Evolutionary conservation across 2,329 filamentous ascomycete species (phyloP).

Genomic region (Ophiocordyceps robertsii): DNA sequence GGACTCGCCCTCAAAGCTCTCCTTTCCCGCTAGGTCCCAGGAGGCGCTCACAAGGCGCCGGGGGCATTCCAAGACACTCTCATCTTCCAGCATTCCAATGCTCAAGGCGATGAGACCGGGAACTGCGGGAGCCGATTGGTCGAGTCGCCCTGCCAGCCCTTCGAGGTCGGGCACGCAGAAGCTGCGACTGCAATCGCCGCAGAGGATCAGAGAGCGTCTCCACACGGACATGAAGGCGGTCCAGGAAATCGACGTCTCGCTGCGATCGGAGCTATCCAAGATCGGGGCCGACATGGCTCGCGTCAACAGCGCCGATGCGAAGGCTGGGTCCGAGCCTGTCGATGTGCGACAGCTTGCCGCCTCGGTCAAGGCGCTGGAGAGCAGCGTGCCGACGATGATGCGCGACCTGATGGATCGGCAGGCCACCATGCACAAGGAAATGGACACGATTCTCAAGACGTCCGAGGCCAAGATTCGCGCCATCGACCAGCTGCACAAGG

Average conservation of each 20-base stretch:
- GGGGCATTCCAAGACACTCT: constrained; percentile 35
- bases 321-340: constrained; percentile 12
- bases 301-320: constrained; percentile 25
- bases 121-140: constrained; percentile 12
- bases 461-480: constrained; percentile 67
- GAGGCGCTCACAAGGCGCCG: constrained; percentile 14
- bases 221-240: constrained; percentile 68
- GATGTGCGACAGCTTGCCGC: constrained; percentile 37
- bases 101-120: constrained; percentile 26
- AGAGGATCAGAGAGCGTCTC: constrained; percentile 72
- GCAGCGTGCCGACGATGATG: constrained; percentile 46
- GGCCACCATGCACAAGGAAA: constrained; percentile 51
- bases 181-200: constrained; percentile 55
- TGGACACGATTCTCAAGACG: constrained; percentile 58
- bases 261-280: constrained; percentile 64
- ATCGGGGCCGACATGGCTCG: constrained; percentile 69
- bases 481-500: constrained; percentile 79
- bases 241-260: constrained; percentile 51
- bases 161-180: constrained; percentile 28
- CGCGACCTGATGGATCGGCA: constrained; percentile 48
- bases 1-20: constrained; percentile 5
- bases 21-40: constrained; percentile 4
- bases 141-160: constrained; percentile 12
- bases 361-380: constrained; percentile 54
- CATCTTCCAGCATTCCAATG: constrained; percentile 40